Conservation (phyloP, 2,329 filamentous ascomycete genomes). For the Monosporascus sp. region DNA sequence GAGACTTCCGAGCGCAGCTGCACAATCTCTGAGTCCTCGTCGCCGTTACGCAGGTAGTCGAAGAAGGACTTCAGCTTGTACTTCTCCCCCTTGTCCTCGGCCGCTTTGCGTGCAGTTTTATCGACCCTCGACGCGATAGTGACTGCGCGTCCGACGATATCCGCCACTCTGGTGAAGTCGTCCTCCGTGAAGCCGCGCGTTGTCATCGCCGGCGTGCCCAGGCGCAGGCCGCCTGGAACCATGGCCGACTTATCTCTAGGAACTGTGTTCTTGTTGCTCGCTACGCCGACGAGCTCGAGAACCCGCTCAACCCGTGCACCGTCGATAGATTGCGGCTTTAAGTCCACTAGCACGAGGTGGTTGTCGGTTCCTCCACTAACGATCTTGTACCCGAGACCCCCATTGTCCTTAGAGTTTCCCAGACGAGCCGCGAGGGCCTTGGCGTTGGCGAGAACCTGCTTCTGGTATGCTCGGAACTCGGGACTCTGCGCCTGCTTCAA, state of each 20-base stretch:
- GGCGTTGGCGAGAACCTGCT: constrained; percentile 83
- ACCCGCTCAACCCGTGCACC: constrained; percentile 86
- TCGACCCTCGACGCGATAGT: constrained; percentile 72
- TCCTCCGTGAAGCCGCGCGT: constrained; percentile 85
- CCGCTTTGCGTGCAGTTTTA: constrained; percentile 64
- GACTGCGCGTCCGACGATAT: constrained; percentile 80
- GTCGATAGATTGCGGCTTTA: constrained; percentile 84
- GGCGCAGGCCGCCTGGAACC: constrained; percentile 85
- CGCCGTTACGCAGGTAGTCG: constrained; percentile 62
- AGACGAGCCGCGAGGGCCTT: constrained; percentile 73
- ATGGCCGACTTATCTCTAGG: constrained; percentile 92
- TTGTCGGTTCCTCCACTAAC: constrained; percentile 96
- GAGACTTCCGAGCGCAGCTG: constrained; percentile 70
- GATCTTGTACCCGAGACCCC: constrained; percentile 77
- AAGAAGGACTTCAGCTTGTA: constrained; percentile 63
- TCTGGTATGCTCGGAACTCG: constrained; percentile 90
- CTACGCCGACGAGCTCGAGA: constrained; percentile 87
- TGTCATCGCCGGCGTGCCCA: constrained; percentile 97
- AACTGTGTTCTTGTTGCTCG: constrained; percentile 99
- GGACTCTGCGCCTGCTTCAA: constrained; percentile 86
- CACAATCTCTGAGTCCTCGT: constrained; percentile 64
- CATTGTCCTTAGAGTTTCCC: constrained; percentile 64
- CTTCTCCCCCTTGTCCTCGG: constrained; percentile 63
- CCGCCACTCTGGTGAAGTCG: constrained; percentile 82
- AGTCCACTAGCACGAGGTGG: constrained; percentile 87